Percentiles rank a stretch among this genome's conserved stretches.
Conservation (phyloP, 768 basidiomycete genomes). For the Pisolithus microcarpus region DNA sequence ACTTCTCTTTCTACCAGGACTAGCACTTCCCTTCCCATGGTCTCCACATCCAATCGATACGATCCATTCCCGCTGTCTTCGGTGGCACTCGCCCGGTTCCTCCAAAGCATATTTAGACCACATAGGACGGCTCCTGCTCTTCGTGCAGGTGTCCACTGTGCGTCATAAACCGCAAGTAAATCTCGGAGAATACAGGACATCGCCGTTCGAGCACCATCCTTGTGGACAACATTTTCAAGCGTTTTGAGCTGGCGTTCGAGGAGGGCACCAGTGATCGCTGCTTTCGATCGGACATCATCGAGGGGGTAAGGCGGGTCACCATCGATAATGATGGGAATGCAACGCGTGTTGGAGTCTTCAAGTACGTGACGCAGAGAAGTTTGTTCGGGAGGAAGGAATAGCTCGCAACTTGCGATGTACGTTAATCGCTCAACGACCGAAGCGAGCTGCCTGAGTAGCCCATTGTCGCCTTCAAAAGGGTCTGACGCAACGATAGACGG, state of each 20-base stretch:
- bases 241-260: slow-evolving; percentile 55
- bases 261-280: slow-evolving; percentile 42
- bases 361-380: slow-evolving; percentile 37
- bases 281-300: slow-evolving; percentile 4
- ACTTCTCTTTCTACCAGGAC: slow-evolving; percentile 38
- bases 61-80: slow-evolving; percentile 19
- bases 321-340: neutral
- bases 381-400: slow-evolving; percentile 43
- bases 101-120: slow-evolving; percentile 42
- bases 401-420: slow-evolving; percentile 60
- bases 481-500: slow-evolving; percentile 12
- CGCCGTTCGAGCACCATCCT: slow-evolving; percentile 43
- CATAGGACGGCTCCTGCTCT: slow-evolving; percentile 51
- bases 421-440: slow-evolving; percentile 59
- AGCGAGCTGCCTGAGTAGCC: slow-evolving; percentile 47
- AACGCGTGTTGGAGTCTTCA: neutral
- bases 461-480: slow-evolving; percentile 34
- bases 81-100: slow-evolving; percentile 15
- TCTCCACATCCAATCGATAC: slow-evolving; percentile 20
- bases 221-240: slow-evolving; percentile 50
- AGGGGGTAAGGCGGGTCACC: neutral
- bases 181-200: slow-evolving; percentile 41
- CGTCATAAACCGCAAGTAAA: slow-evolving; percentile 42
- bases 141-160: slow-evolving; percentile 45
- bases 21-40: slow-evolving; percentile 37